Evolutionary conservation across 2,329 filamentous ascomycete species (phyloP).

Genomic region (Arthrocladium fulminans): DNA sequence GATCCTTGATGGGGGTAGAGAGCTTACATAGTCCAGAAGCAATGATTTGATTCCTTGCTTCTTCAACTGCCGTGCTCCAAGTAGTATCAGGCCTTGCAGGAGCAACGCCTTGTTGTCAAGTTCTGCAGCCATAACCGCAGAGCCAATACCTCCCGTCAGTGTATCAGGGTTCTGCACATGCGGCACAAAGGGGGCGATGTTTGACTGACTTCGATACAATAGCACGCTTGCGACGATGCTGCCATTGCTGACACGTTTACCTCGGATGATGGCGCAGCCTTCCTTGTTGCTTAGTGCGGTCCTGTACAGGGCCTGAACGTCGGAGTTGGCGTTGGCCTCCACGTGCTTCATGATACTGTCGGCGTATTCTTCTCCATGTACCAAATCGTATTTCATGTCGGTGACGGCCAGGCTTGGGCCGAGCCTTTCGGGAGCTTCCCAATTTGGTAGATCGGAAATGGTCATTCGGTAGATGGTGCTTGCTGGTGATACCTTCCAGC

Average conservation of each 20-base stretch:
- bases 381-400: constrained; percentile 71
- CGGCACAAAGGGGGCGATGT: constrained; percentile 61
- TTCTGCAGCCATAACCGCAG: constrained; percentile 63
- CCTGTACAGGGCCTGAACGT: constrained; percentile 70
- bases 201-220: constrained; percentile 62
- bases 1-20: background rate
- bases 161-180: constrained; percentile 52
- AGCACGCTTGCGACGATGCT: constrained; percentile 70
- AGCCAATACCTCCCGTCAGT: constrained; percentile 66
- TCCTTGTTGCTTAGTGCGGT: constrained; percentile 62
- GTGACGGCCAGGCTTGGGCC: constrained; percentile 63
- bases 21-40: constrained; percentile 69
- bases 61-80: constrained; percentile 76
- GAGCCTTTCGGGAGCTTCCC: constrained; percentile 69
- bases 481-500: constrained; percentile 68
- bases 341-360: constrained; percentile 67
- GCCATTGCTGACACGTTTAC: constrained; percentile 60
- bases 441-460: constrained; percentile 61
- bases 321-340: constrained; percentile 62
- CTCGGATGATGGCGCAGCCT: constrained; percentile 72
- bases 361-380: constrained; percentile 69
- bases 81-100: constrained; percentile 68
- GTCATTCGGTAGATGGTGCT: constrained; percentile 61
- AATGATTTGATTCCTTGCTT: constrained; percentile 64
- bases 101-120: constrained; percentile 60